phyloP scores from a whole-genome alignment of 805 yeast genomes.

The Blastobotrys muscicola region DNA sequence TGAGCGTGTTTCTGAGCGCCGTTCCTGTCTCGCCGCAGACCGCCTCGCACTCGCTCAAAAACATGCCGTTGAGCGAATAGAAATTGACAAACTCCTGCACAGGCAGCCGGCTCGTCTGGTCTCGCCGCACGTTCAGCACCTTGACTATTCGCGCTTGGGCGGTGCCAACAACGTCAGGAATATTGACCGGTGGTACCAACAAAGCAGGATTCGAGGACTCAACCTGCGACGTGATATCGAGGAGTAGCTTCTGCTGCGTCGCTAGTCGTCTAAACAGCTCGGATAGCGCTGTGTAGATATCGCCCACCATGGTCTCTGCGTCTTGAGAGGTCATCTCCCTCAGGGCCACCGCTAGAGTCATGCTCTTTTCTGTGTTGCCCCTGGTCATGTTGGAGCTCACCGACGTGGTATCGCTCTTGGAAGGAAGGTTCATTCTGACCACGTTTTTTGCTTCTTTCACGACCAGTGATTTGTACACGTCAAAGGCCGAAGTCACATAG shows the following conservation, averaged over 20 bases:
- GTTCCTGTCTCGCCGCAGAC: slow-evolving; percentile 58
- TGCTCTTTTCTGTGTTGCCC: slow-evolving; percentile 28
- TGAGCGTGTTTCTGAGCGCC: slow-evolving; percentile 57
- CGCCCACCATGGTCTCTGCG: slow-evolving; percentile 59
- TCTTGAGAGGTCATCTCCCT: slow-evolving; percentile 63
- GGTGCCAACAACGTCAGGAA: slow-evolving; percentile 52
- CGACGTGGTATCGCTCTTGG: slow-evolving; percentile 22
- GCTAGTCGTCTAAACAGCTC: slow-evolving; percentile 69
- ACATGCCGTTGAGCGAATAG: slow-evolving; percentile 56
- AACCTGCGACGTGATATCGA: slow-evolving; percentile 52
- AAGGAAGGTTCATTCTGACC: slow-evolving; percentile 56
- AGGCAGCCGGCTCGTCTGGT: slow-evolving; percentile 49
- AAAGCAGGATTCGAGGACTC: too few relatives aligned
- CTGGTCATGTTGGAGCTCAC: slow-evolving; percentile 20
- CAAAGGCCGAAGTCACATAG: slow-evolving; percentile 51
- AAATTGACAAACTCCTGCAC: slow-evolving; percentile 56
- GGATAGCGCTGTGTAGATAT: slow-evolving; percentile 52
- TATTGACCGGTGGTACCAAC: slow-evolving; percentile 22
- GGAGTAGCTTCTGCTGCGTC: slow-evolving; percentile 65
- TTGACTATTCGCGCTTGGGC: slow-evolving; percentile 72
- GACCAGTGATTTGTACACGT: slow-evolving; percentile 57
- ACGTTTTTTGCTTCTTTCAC: slow-evolving; percentile 62
- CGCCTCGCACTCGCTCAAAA: slow-evolving; percentile 74
- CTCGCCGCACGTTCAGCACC: slow-evolving; percentile 67
- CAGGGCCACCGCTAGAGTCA: slow-evolving; percentile 38